Conservation (phyloP, 768 basidiomycete species). For the Amanita polypyramis region DNA sequence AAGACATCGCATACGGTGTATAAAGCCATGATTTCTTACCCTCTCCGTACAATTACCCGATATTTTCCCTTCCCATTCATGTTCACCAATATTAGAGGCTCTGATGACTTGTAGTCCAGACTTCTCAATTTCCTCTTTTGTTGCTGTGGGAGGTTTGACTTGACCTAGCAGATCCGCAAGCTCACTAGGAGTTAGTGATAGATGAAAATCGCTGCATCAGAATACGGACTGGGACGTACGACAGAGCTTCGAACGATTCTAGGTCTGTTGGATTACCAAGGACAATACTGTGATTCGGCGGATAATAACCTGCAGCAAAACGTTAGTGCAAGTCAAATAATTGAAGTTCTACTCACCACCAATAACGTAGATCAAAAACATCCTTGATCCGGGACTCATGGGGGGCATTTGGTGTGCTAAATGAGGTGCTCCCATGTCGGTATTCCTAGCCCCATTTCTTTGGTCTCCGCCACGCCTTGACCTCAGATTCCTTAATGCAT, state of each 20-base stretch:
- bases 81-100: conserved; percentile 36
- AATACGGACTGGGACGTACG: conserved; percentile 33
- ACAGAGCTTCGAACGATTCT: conserved; percentile 71
- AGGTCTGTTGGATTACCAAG: conserved; percentile 61
- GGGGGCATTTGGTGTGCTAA: conserved; percentile 11
- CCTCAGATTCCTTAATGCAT: conserved; percentile 46
- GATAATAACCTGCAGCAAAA: conserved; percentile 69
- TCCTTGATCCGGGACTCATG: conserved; percentile 38
- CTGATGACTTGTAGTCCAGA: conserved; percentile 74
- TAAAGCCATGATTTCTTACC: conserved; percentile 33
- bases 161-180: conserved; percentile 78
- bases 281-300: conserved; percentile 81
- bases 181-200: conserved; percentile 35
- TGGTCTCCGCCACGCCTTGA: conserved; percentile 21
- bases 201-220: conserved; percentile 2
- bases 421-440: conserved; percentile 7
- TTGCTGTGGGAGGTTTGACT: conserved; percentile 72
- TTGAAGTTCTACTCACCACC: conserved; percentile 38
- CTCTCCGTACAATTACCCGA: conserved; percentile 71
- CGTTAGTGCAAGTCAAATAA: not conserved
- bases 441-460: conserved; percentile 11
- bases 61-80: conserved; percentile 53
- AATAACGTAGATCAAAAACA: conserved; percentile 87
- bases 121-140: conserved; percentile 77
- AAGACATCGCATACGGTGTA: conserved; percentile 1